phyloP scores from a whole-genome alignment of 306 rosid species.

The Cucumis cinereus region DNA sequence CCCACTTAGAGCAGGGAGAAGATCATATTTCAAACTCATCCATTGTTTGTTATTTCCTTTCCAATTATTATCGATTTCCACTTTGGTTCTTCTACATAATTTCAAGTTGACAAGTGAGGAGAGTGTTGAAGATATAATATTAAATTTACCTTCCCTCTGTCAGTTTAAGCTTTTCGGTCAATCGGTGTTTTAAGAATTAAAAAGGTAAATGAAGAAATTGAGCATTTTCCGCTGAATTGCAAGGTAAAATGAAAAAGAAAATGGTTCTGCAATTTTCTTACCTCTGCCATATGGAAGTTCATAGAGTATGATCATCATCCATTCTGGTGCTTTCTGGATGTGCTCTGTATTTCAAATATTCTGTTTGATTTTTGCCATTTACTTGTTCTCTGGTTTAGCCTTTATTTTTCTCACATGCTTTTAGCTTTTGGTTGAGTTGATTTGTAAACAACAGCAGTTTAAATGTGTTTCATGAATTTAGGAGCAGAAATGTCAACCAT shows the following conservation, averaged over 20 bases:
- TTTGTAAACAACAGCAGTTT: neutral
- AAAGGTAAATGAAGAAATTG: neutral
- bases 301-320: neutral
- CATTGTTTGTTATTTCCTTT: no score
- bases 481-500: slow-evolving; percentile 45
- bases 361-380: neutral
- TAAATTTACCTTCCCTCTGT: no score
- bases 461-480: slow-evolving; percentile 14
- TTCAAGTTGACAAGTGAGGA: no score
- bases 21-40: no score
- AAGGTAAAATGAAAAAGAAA: neutral
- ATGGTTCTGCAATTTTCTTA: neutral
- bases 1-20: no score
- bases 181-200: no score
- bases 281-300: neutral
- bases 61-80: no score
- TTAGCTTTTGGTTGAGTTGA: neutral
- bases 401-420: neutral
- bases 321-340: neutral
- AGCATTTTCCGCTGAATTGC: neutral
- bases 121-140: no score
- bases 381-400: neutral
- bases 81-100: no score
- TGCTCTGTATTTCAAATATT: neutral
- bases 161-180: no score